A percentile compares a stretch with the other conserved stretches of the same genome.
Evolutionary conservation across 768 basidiomycete genomes (phyloP).

Genomic region (Suillus americanus): DNA sequence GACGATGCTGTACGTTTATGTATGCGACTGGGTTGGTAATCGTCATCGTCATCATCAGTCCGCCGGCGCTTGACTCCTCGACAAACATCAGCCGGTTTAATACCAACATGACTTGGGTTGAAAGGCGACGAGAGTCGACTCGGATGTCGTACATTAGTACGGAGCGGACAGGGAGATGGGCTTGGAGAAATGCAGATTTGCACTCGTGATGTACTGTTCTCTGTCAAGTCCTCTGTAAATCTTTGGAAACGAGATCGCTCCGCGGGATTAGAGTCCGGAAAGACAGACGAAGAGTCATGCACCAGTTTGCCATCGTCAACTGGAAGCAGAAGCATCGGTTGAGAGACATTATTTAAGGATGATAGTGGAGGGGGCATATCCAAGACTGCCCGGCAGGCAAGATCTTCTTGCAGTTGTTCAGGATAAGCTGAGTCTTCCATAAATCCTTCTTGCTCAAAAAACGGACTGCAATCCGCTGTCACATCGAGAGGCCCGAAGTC

Average conservation of each 20-base stretch:
- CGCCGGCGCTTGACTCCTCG: slow-evolving; percentile 4
- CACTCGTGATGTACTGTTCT: neutral
- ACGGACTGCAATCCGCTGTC: neutral
- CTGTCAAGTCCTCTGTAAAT: neutral
- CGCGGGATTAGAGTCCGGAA: neutral
- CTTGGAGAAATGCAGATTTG: neutral
- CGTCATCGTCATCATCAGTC: neutral
- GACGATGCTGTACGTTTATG: neutral
- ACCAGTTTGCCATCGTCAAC: neutral
- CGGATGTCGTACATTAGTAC: neutral
- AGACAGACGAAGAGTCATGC: neutral
- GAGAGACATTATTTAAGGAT: neutral
- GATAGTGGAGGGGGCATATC: neutral
- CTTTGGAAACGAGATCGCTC: neutral
- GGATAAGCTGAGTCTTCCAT: neutral
- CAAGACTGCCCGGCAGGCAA: slow-evolving; percentile 8
- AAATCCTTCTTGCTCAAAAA: neutral
- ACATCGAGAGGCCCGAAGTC: neutral
- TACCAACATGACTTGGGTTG: neutral
- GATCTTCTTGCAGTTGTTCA: slow-evolving; percentile 18
- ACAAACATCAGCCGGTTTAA: neutral
- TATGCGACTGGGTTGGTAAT: neutral
- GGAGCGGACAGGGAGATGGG: no score
- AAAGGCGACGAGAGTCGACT: neutral
- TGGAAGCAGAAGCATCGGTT: neutral